phyloP scores from a whole-genome alignment of 2,329 filamentous ascomycete genomes.

The Ascochyta viciae-villosae region DNA sequence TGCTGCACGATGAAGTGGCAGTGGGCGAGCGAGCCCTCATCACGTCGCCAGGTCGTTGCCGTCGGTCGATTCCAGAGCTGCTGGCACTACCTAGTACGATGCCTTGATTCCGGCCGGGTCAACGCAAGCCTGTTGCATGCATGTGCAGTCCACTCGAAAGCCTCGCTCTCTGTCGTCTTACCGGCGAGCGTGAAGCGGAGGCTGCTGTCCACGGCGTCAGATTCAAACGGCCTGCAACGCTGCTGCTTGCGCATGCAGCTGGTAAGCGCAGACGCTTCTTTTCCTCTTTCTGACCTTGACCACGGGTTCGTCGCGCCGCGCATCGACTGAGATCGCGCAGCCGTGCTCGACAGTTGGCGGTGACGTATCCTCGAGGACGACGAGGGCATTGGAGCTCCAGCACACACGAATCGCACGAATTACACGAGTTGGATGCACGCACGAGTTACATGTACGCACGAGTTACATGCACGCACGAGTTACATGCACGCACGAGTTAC shows the following conservation, averaged over 20 bases:
- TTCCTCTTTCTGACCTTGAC: background rate
- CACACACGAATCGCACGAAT: slow-evolving; percentile 17
- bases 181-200: slow-evolving; percentile 6
- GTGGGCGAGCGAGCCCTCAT: slow-evolving; percentile 7
- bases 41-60: slow-evolving; percentile 13
- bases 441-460: background rate
- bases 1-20: slow-evolving; percentile 22
- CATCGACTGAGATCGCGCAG: slow-evolving; percentile 19
- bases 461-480: background rate
- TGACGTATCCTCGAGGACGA: slow-evolving; percentile 23
- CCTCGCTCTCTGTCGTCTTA: background rate
- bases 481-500: background rate
- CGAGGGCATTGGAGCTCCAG: slow-evolving; percentile 23
- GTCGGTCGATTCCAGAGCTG: too few species aligned
- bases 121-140: background rate
- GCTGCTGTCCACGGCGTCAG: slow-evolving; percentile 5
- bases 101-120: slow-evolving; percentile 11
- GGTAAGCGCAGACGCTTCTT: slow-evolving; percentile 1
- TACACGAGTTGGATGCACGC: background rate
- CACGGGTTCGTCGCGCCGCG: slow-evolving; percentile 12
- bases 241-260: slow-evolving; percentile 10
- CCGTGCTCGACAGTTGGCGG: slow-evolving; percentile 19
- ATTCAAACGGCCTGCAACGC: background rate
- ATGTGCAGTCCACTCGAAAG: slow-evolving; percentile 9
- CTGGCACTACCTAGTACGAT: background rate